Evolutionary conservation across 2,329 filamentous ascomycete genomes (phyloP).

Genomic region (Fusarium beomiforme): DNA sequence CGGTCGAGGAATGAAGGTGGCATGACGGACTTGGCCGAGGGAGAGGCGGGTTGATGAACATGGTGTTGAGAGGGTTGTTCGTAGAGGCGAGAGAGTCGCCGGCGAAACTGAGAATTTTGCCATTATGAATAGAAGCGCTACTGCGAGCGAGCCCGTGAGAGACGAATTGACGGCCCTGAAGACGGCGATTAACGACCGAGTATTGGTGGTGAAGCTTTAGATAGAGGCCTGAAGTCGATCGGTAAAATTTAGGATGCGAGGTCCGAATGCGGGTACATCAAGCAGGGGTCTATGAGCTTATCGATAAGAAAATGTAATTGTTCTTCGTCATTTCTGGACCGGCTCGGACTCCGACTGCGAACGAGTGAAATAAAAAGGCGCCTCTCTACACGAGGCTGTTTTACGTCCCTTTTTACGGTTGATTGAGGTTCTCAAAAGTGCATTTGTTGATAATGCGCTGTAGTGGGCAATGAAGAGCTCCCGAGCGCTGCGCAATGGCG

Average conservation of each 20-base stretch:
- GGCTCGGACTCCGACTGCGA: slow-evolving; percentile 6
- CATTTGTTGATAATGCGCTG: slow-evolving; percentile 29
- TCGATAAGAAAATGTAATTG: slow-evolving; percentile 41
- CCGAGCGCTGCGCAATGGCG: slow-evolving; percentile 38
- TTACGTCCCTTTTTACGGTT: neutral
- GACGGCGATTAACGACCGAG: slow-evolving; percentile 17
- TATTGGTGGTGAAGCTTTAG: slow-evolving; percentile 19
- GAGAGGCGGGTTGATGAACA: slow-evolving; percentile 40
- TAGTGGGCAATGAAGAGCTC: slow-evolving; percentile 38
- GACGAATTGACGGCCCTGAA: slow-evolving; percentile 22
- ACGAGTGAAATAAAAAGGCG: slow-evolving; percentile 12
- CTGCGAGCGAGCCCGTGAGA: neutral
- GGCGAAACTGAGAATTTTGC: slow-evolving; percentile 43
- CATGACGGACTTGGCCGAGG: slow-evolving; percentile 75
- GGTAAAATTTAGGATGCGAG: slow-evolving; percentile 46
- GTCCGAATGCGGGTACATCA: slow-evolving; percentile 23
- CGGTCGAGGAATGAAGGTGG: slow-evolving; percentile 87
- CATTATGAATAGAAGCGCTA: slow-evolving; percentile 37
- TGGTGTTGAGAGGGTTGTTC: slow-evolving; percentile 43
- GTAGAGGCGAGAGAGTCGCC: slow-evolving; percentile 44
- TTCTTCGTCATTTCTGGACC: slow-evolving; percentile 29
- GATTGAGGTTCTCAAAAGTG: neutral
- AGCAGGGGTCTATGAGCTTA: slow-evolving; percentile 31
- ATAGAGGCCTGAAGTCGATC: slow-evolving; percentile 21
- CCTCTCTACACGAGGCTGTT: neutral